Base-by-base conservation (phyloP, 1,139 yeast species). In the Kodamaea derodonti region DNA sequence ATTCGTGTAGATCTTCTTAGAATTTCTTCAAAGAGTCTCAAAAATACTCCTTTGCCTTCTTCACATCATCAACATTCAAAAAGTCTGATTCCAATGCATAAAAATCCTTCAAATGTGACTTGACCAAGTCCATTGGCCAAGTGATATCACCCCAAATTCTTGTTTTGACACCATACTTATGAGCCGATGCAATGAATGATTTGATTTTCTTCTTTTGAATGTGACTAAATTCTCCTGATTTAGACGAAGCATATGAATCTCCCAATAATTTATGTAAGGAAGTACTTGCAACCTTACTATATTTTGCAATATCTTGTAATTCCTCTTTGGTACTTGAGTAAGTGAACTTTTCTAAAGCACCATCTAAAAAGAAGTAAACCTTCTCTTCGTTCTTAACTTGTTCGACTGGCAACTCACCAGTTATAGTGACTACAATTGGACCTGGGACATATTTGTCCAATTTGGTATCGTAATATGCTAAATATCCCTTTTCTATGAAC, bases 111-210 rank as follows among this genome's bases (percentile, higher is more conserved):
- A 64, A 52, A 37, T 67, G 72, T 6, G 52, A 41, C 25, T 58
- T 43, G 16, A 57, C 51, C 32, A 66, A 42, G 24, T 45, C 37
- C 20, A 43, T 43, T 10, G 75, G 74, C 72, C 72, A 69, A 17
- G 54, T 56, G 4, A 62, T 46, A 22, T 63, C 72, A 9, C 74
- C 74, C 74, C 74, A 69, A 12, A 69, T 48, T 38, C 74, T 51
- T 0, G 74, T 65, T 38, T 64, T 64, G 29, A 68, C 43, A 2
- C 60, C 61, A 37, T 58, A 54, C 23, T 54, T 40, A 39, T 69
- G 73, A 12, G 73, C 73, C 16, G 36, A 38, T 18, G 55, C 57
- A 29, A 66, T 53, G 29, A 35, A 42, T 2, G 35, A 34, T 12
- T 45, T 39, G 22, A 68, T 40, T 12, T 28, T 47, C 3, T 27